Evolutionary conservation across 495 filamentous ascomycete species (phyloP).

Genomic region (Talaromyces thailandensis): DNA sequence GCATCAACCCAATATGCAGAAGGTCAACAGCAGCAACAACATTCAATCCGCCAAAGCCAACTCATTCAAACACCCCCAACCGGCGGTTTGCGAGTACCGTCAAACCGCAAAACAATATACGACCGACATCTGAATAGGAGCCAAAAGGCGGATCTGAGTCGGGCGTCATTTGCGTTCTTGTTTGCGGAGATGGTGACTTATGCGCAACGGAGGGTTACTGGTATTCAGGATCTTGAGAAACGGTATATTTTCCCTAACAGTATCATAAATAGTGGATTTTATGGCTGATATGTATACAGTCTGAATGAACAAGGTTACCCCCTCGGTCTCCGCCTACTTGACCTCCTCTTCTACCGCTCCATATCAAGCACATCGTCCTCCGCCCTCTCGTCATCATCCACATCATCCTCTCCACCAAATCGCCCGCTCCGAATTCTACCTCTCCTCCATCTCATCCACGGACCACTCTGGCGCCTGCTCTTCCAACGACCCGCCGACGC

Average conservation of each 20-base stretch:
- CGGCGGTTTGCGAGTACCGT: conserved; percentile 82
- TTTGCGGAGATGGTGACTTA: conserved; percentile 97
- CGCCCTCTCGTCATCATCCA: conserved; percentile 72
- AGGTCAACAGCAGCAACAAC: conserved; percentile 2
- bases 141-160: conserved; percentile 77
- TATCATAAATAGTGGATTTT: not conserved
- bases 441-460: conserved; percentile 89
- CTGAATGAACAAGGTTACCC: conserved; percentile 93
- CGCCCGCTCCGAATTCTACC: conserved; percentile 83
- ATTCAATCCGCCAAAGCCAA: conserved; percentile 21
- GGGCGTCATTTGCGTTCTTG: conserved; percentile 88
- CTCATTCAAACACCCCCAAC: conserved; percentile 23
- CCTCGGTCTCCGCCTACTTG: conserved; percentile 86
- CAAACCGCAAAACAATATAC: conserved; percentile 95
- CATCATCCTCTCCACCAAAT: conserved; percentile 53
- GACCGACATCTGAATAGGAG: conserved; percentile 87
- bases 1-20: conserved; percentile 1
- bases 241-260: conserved; percentile 41
- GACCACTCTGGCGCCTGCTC: conserved; percentile 81
- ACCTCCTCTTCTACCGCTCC: conserved; percentile 72
- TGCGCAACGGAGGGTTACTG: conserved; percentile 81
- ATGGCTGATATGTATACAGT: conserved; percentile 29
- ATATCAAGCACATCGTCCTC: conserved; percentile 58
- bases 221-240: conserved; percentile 88
- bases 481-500: conserved; percentile 85